phyloP scores from a whole-genome alignment of 2,329 filamentous ascomycete genomes.

The Alternaria solani region DNA sequence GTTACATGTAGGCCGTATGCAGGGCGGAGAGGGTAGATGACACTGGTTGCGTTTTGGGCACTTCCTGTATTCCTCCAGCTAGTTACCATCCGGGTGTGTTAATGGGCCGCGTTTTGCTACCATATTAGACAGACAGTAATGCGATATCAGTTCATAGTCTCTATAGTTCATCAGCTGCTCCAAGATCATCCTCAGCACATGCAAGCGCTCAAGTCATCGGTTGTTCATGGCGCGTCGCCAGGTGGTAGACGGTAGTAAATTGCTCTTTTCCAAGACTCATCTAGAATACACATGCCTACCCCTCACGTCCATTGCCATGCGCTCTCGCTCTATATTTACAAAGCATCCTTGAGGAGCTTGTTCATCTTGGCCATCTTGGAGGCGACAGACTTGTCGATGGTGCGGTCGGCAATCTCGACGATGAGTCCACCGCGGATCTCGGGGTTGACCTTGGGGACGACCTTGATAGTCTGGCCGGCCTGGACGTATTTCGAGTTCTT shows the following conservation, averaged over 20 bases:
- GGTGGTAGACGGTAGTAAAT: constrained; percentile 28
- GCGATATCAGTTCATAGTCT: neutral
- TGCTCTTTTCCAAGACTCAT: constrained; percentile 36
- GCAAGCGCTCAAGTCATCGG: neutral
- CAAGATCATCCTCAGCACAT: neutral
- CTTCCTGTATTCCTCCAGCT: neutral
- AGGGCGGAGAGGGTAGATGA: neutral
- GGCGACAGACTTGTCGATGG: constrained; percentile 96
- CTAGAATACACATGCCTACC: constrained; percentile 48
- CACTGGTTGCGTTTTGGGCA: neutral
- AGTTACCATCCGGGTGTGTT: neutral
- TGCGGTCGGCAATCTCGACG: constrained; percentile 96
- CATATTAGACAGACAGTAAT: neutral
- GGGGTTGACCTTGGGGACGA: constrained; percentile 92
- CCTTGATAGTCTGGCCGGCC: constrained; percentile 97
- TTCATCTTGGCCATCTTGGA: constrained; percentile 97
- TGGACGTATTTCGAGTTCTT: constrained; percentile 88
- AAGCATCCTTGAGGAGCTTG: constrained; percentile 94
- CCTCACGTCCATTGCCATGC: constrained; percentile 21
- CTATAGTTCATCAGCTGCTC: neutral
- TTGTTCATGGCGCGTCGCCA: neutral
- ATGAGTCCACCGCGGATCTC: constrained; percentile 93
- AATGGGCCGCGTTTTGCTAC: neutral
- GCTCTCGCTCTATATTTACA: constrained; percentile 72
- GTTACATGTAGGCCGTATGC: neutral